These are phyloP conservation scores for Lachancea kluyveri DNA, from an alignment of 805 yeast genomes.

Conservation along the genomic window DNA sequence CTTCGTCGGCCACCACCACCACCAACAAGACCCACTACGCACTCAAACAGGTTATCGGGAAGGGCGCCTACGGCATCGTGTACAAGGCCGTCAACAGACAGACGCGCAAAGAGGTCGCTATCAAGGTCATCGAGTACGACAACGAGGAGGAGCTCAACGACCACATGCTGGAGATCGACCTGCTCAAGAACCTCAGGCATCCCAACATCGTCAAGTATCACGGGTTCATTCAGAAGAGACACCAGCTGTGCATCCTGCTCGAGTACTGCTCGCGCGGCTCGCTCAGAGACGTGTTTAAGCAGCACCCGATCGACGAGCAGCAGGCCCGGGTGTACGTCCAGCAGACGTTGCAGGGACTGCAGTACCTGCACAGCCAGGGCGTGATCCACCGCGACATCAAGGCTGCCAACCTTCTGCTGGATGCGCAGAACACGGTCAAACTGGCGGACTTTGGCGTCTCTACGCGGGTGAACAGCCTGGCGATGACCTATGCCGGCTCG, in stretches of 20 bases:
- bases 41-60: constrained; percentile 64
- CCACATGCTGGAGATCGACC: constrained; percentile 56
- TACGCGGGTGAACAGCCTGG: constrained; percentile 59
- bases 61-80: constrained; percentile 89
- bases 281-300: constrained; percentile 38
- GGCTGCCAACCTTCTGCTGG: constrained; percentile 81
- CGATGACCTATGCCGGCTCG: constrained; percentile 72
- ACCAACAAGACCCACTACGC: constrained; percentile 42
- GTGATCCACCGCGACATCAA: constrained; percentile 90
- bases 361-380: constrained; percentile 67
- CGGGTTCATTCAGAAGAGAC: constrained; percentile 74
- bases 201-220: constrained; percentile 86
- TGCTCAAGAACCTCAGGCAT: constrained; percentile 75
- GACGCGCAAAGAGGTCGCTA: constrained; percentile 68
- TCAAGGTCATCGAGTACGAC: constrained; percentile 68
- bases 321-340: constrained; percentile 53
- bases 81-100: constrained; percentile 63
- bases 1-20: constrained; percentile 16
- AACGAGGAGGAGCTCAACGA: constrained; percentile 66
- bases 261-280: constrained; percentile 69
- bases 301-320: constrained; percentile 51
- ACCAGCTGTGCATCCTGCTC: constrained; percentile 66
- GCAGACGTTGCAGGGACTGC: constrained; percentile 67
- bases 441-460: constrained; percentile 97
- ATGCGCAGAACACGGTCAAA: constrained; percentile 68